These are phyloP conservation scores for Tuber borchii DNA, from an alignment of 495 filamentous ascomycete genomes.

Conservation along the genomic window DNA sequence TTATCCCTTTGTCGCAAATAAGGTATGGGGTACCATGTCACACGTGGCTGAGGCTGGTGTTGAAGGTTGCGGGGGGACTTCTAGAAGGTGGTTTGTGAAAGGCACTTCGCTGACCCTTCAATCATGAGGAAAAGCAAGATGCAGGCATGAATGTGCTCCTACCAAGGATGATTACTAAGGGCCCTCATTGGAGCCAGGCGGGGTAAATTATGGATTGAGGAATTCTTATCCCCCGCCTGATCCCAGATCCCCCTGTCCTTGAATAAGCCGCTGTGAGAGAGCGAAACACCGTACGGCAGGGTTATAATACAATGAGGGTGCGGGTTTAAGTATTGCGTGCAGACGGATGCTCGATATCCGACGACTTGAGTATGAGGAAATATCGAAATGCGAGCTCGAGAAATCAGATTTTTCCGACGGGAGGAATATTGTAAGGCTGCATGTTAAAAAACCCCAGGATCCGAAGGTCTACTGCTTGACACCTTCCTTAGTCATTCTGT, in stretches of 20 bases:
- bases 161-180: neutral
- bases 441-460: neutral
- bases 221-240: neutral
- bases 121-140: neutral
- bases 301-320: neutral
- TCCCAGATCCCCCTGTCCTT: neutral
- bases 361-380: neutral
- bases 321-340: neutral
- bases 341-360: neutral
- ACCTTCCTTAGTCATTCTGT: neutral
- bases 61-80: neutral
- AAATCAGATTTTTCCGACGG: neutral
- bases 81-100: neutral
- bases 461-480: neutral
- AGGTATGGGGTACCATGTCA: neutral
- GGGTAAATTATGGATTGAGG: neutral
- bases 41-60: neutral
- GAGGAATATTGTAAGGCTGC: neutral
- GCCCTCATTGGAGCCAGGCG: neutral
- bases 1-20: neutral
- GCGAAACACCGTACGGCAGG: neutral
- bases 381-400: neutral
- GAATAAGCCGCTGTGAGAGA: neutral
- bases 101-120: neutral
- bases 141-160: neutral